A percentile compares a stretch with the other conserved stretches of the same genome.
phyloP scores from a whole-genome alignment of 2,329 filamentous ascomycete genomes.

The Apiospora saccharicola region DNA sequence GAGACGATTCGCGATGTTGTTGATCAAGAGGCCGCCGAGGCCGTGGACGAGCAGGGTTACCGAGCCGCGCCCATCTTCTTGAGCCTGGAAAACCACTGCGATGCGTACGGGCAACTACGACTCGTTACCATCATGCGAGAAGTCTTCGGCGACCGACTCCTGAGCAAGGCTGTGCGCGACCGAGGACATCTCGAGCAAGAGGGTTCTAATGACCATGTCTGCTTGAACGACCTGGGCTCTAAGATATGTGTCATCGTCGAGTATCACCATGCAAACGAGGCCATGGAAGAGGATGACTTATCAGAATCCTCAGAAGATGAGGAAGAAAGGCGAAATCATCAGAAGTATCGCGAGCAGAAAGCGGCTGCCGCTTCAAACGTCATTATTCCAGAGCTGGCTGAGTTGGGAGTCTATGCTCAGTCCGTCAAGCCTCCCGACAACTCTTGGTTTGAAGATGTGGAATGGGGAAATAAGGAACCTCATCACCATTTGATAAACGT shows the following conservation, averaged over 20 bases:
- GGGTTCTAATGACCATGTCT: constrained; percentile 60
- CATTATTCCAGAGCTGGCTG: constrained; percentile 71
- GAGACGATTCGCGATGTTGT: constrained; percentile 69
- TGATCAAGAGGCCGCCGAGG: constrained; percentile 61
- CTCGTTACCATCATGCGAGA: constrained; percentile 72
- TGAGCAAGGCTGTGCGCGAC: constrained; percentile 63
- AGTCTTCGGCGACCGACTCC: constrained; percentile 65
- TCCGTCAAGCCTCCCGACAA: constrained; percentile 72
- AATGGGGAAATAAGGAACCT: constrained; percentile 41
- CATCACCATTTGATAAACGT: constrained; percentile 61
- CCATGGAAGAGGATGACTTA: constrained; percentile 47
- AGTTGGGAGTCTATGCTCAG: constrained; percentile 73
- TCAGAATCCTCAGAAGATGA: constrained; percentile 46
- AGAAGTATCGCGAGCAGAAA: constrained; percentile 59
- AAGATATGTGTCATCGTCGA: constrained; percentile 74
- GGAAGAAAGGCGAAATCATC: constrained; percentile 53
- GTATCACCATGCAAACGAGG: constrained; percentile 65
- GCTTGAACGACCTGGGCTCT: constrained; percentile 64
- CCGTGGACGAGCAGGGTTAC: constrained; percentile 47
- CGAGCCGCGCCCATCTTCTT: constrained; percentile 65
- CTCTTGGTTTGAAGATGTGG: constrained; percentile 65
- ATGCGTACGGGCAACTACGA: constrained; percentile 63
- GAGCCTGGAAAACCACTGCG: constrained; percentile 74
- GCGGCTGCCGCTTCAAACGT: constrained; percentile 46
- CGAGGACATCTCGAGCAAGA: constrained; percentile 64